Evolutionary conservation across 2,329 filamentous ascomycete genomes (phyloP), one percentile per base, ranked within the genome.

Genomic region (Fusarium sp.): DNA sequence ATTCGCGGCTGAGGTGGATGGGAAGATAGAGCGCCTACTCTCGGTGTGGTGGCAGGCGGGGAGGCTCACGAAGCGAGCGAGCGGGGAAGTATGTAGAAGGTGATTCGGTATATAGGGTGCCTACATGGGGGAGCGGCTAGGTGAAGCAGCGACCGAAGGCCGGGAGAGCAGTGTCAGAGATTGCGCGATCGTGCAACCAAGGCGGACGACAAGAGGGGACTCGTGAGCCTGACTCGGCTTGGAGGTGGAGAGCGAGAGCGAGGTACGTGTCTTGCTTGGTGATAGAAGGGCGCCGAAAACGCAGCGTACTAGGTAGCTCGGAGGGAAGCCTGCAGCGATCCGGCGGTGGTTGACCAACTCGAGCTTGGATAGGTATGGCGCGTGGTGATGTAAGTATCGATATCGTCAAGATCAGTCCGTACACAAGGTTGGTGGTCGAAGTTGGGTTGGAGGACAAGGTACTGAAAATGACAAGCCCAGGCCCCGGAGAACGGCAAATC

Each of bases 11-110:
- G 69, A 69, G 70, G 73, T 69, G 62, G 65, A 50, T 71, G 65
- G 40, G 67, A 67, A 70, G 58, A 62, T 69, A 63, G 67, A 74
- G 71, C 70, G 73, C 75, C 76, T 77, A 75, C 74, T 75, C 69
- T 71, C 67, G 70, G 67, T 69, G 67, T 69, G 55, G 70, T 70
- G 74, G 74, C 70, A 75, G 74, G 72, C 69, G 69, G 69, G 66
- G 55, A 53, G 67, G 74, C 73, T 76, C 71, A 71, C 64, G 55
- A 58, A 65, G 59, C 50, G 69, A 67, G 70, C 54, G 66, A 64
- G 62, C 59, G 64, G 56, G 57, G 64, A 68, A 70, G 64, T 53
- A 44, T 72, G 72, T 69, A 61, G 60, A 64, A 68, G 66, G 65
- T 54, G 61, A 38, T 38, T 68, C 60, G 53, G 56, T 61, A 65